These are phyloP conservation scores for Hypoxylon sp. DNA, from an alignment of 2,329 filamentous ascomycete genomes.

Conservation along the genomic window DNA sequence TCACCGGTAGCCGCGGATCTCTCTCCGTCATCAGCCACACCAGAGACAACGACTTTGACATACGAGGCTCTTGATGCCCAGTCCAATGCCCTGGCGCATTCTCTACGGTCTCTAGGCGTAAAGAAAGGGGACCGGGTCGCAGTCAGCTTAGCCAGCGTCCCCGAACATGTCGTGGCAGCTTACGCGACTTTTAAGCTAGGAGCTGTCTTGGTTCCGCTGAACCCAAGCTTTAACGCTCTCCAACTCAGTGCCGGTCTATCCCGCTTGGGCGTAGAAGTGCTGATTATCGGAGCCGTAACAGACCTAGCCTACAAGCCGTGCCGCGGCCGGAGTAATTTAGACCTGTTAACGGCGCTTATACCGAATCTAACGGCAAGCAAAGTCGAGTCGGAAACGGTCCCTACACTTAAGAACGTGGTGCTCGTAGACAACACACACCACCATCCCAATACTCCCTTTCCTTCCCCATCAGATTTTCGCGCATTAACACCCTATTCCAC, in stretches of 20 bases:
- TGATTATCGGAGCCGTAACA: constrained; percentile 90
- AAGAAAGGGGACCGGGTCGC: constrained; percentile 87
- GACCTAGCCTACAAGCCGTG: constrained; percentile 79
- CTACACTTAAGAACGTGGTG: constrained; percentile 78
- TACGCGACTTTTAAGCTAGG: constrained; percentile 96
- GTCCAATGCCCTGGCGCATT: constrained; percentile 82
- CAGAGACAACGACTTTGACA: constrained; percentile 76
- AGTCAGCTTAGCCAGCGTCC: constrained; percentile 86
- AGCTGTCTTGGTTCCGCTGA: constrained; percentile 93
- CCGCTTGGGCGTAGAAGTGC: constrained; percentile 79
- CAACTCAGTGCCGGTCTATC: constrained; percentile 85
- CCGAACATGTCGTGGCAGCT: constrained; percentile 86
- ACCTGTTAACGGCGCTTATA: constrained; percentile 62
- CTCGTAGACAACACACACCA: constrained; percentile 81
- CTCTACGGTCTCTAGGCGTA: constrained; percentile 79
- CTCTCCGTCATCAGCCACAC: constrained; percentile 59
- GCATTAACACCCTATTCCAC: constrained; percentile 63
- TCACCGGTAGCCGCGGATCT: constrained; percentile 55
- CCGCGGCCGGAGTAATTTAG: constrained; percentile 67
- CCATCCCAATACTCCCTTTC: constrained; percentile 63
- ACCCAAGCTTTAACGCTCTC: constrained; percentile 85
- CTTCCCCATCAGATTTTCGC: constrained; percentile 57
- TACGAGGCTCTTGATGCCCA: constrained; percentile 81
- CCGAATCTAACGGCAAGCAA: constrained; percentile 58
- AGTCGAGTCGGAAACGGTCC: constrained; percentile 67